Evolutionary conservation across 2,329 filamentous ascomycete species (phyloP).

Genomic region (Nemania sp.): DNA sequence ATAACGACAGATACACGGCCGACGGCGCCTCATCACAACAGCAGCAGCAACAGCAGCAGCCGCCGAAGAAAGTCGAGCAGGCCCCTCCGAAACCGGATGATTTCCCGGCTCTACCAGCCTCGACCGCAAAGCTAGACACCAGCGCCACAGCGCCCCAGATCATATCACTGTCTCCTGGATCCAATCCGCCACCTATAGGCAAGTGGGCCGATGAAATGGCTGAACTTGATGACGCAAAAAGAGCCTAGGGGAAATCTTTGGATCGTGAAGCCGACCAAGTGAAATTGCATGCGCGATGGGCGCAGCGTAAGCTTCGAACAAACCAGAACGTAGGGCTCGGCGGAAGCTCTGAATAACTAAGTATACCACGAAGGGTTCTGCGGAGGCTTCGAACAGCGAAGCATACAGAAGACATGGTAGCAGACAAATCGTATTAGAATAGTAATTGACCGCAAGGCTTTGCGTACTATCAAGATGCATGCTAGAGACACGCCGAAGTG

Average conservation of each 20-base stretch:
- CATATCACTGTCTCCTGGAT: slow-evolving; percentile 36
- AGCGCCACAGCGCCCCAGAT: slow-evolving; percentile 23
- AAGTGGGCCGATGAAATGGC: slow-evolving; percentile 65
- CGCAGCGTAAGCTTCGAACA: not conserved
- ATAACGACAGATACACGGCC: slow-evolving; percentile 25
- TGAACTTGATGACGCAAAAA: slow-evolving; percentile 49
- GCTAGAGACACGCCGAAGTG: slow-evolving; percentile 1
- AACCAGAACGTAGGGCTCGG: too few relatives aligned
- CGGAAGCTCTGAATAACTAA: too few relatives aligned
- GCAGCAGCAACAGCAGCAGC: slow-evolving; percentile 23
- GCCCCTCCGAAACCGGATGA: slow-evolving; percentile 42
- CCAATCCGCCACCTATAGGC: slow-evolving; percentile 45
- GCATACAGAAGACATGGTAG: too few relatives aligned
- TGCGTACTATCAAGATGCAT: not conserved
- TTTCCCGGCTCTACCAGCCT: slow-evolving; percentile 46
- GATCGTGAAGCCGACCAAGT: too few relatives aligned
- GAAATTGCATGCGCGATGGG: not conserved
- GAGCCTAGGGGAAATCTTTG: not conserved
- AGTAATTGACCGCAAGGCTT: slow-evolving; percentile 20
- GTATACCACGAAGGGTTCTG: too few relatives aligned
- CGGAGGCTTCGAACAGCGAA: too few relatives aligned
- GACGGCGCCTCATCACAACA: slow-evolving; percentile 22
- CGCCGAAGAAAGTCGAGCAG: slow-evolving; percentile 31
- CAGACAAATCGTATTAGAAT: too few relatives aligned
- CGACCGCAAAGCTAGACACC: slow-evolving; percentile 37